Evolutionary conservation across 139 green algal species (phyloP), one percentile per base, ranked within the genome.

Genomic region (Picochlorum costavermella): DNA sequence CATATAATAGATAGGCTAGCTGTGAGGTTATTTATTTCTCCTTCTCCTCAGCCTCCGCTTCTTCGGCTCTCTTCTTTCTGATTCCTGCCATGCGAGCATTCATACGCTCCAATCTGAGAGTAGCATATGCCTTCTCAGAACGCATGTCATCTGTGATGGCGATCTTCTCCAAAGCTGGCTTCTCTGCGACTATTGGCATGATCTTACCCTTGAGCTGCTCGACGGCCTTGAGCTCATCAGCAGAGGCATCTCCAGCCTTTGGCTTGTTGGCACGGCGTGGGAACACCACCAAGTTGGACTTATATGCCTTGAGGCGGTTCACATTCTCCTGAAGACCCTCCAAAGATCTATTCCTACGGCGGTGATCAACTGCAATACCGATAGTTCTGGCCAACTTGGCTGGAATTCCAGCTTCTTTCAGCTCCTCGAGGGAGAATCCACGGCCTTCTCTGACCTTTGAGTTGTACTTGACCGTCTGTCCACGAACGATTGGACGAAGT

Each of bases 381-480:
- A 99, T 94, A 66, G 87, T 97, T 60, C 80, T 81, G 1, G 94
- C 94, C 25, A 96, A 66, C 81, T 92, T 92, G 33, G 60, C 66
- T 53, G 90, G 73, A 66, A 99, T 95, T 74, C 91, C 91, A 9
- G 94, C 94, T 80, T 96, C 94, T 90, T 98, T 99, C 30, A 99
- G 83, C 86, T 99, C 94, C 65, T 90, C 91, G 29, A 96, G 77
- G 29, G 90, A 95, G 88, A 99, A 99, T 45, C 94, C 94, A 45
- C 89, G 81, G 57, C 94, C 94, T 46, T 88, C 74, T 25, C 92
- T 88, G 68, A 81, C 70, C 81, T 97, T 97, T 23, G 62, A 79
- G 87, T 98, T 98, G 86, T 99, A 99, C 69, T 86, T 88, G 30
- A 95, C 68, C 36, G 88, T 97, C 75, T 94, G 89, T 29, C 28